Conservation (phyloP, 1,139 yeast genomes). For the Saccharomyces hybrid region DNA sequence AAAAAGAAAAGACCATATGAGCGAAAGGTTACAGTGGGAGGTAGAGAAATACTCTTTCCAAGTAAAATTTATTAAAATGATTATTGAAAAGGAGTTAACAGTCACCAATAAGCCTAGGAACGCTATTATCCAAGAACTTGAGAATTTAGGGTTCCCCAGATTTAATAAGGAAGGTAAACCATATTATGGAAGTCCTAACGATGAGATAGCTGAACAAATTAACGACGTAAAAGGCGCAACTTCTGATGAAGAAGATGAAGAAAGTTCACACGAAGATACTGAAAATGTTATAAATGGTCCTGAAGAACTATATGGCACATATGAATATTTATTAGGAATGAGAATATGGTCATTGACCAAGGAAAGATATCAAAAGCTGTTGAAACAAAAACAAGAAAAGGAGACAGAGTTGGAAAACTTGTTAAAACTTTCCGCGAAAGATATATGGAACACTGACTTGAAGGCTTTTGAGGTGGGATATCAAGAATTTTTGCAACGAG, state of each 20-base stretch:
- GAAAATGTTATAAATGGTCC: slow-evolving; percentile 30
- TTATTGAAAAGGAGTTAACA: slow-evolving; percentile 62
- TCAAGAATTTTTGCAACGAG: slow-evolving; percentile 53
- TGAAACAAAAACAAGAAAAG: slow-evolving; percentile 63
- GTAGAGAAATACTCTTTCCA: slow-evolving; percentile 70
- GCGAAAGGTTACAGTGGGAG: slow-evolving; percentile 62
- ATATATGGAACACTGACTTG: slow-evolving; percentile 78
- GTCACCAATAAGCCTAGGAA: slow-evolving; percentile 71
- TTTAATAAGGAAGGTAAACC: slow-evolving; percentile 65
- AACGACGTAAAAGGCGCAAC: slow-evolving; percentile 33
- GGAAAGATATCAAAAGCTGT: slow-evolving; percentile 76
- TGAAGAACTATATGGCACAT: slow-evolving; percentile 43
- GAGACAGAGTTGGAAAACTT: slow-evolving; percentile 64
- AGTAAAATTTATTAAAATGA: slow-evolving; percentile 85
- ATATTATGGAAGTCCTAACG: slow-evolving; percentile 34
- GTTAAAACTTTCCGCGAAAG: slow-evolving; percentile 69
- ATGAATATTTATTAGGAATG: slow-evolving; percentile 78
- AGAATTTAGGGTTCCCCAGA: slow-evolving; percentile 60
- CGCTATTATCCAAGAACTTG: slow-evolving; percentile 56
- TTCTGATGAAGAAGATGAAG: slow-evolving; percentile 32
- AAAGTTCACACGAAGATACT: slow-evolving; percentile 30
- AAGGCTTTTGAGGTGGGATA: slow-evolving; percentile 64
- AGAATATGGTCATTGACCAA: slow-evolving; percentile 86
- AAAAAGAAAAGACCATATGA: slow-evolving; percentile 76
- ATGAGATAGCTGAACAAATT: slow-evolving; percentile 31